A percentile compares a stretch with the other conserved stretches of the same genome.
Conservation (phyloP, 2,329 filamentous ascomycete species). For the Verticillium isaacii region DNA sequence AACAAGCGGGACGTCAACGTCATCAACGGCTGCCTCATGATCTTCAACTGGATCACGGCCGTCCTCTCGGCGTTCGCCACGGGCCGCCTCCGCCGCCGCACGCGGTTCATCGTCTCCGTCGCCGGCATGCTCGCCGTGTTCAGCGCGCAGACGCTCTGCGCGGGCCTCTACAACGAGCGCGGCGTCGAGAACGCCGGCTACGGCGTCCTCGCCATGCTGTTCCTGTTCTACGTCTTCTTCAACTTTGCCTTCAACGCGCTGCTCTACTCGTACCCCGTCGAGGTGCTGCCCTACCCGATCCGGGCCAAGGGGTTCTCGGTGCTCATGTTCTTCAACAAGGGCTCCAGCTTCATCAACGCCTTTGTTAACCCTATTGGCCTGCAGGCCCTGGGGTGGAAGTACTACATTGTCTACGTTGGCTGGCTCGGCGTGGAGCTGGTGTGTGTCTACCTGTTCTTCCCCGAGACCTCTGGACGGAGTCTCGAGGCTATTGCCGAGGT, state of each 20-base stretch:
- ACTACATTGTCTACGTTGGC: conserved; percentile 29
- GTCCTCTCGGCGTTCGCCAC: conserved; percentile 9
- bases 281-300: conserved; percentile 48
- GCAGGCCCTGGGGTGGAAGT: conserved; percentile 44
- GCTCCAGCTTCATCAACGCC: conserved; percentile 19
- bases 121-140: conserved; percentile 30
- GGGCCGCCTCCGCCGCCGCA: conserved; percentile 9
- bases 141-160: conserved; percentile 5
- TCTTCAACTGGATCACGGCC: conserved; percentile 11
- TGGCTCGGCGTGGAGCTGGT: conserved; percentile 8
- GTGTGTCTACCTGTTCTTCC: conserved; percentile 11
- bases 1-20: conserved; percentile 7
- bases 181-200: conserved; percentile 2
- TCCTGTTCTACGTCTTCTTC: conserved; percentile 10
- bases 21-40: conserved; percentile 11
- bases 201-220: conserved; percentile 15
- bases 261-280: conserved; percentile 33
- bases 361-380: conserved; percentile 49
- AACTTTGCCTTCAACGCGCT: conserved; percentile 23
- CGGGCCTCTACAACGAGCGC: conserved; percentile 9
- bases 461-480: conserved; percentile 12
- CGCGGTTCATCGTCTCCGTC: conserved; percentile 10
- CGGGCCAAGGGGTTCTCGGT: conserved; percentile 43
- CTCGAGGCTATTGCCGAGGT: conserved; percentile 10
- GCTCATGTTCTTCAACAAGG: conserved; percentile 13